phyloP scores from a whole-genome alignment of 2,329 filamentous ascomycete species.

The Sporothrix sp. region DNA sequence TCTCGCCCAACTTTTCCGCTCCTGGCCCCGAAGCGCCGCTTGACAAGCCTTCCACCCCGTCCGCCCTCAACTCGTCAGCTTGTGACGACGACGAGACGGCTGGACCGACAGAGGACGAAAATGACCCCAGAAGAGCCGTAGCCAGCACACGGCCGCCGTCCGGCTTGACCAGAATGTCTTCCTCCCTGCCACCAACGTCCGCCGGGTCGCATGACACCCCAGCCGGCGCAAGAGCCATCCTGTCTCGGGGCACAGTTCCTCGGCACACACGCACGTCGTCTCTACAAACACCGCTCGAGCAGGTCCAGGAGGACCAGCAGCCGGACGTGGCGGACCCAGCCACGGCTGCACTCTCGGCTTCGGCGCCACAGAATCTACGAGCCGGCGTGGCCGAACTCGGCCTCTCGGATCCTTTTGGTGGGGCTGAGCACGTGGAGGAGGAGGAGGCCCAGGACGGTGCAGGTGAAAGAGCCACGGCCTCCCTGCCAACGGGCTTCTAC shows the following conservation, averaged over 20 bases:
- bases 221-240: not conserved
- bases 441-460: not conserved
- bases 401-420: not conserved
- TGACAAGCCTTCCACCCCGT: slow-evolving; percentile 18
- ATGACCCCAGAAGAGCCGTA: too few species aligned
- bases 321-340: not conserved
- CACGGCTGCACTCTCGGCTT: not conserved
- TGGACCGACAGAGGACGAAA: slow-evolving; percentile 17
- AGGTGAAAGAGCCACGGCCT: not conserved
- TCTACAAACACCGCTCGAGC: slow-evolving; percentile 2
- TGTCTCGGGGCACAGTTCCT: not conserved
- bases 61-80: slow-evolving; percentile 8
- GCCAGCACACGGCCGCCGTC: not conserved
- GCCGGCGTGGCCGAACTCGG: too few species aligned
- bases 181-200: not conserved
- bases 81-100: slow-evolving; percentile 16
- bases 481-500: slow-evolving; percentile 15
- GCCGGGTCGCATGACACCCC: not conserved
- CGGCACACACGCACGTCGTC: slow-evolving; percentile 7
- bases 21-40: slow-evolving; percentile 26
- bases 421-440: not conserved
- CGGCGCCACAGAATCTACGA: not conserved
- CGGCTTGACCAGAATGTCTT: not conserved
- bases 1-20: slow-evolving; percentile 36
- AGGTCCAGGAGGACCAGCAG: not conserved